These are phyloP conservation scores for Globisporangium nagaii DNA, from an alignment of 352 stramenopile genomes.

Conservation along the genomic window DNA sequence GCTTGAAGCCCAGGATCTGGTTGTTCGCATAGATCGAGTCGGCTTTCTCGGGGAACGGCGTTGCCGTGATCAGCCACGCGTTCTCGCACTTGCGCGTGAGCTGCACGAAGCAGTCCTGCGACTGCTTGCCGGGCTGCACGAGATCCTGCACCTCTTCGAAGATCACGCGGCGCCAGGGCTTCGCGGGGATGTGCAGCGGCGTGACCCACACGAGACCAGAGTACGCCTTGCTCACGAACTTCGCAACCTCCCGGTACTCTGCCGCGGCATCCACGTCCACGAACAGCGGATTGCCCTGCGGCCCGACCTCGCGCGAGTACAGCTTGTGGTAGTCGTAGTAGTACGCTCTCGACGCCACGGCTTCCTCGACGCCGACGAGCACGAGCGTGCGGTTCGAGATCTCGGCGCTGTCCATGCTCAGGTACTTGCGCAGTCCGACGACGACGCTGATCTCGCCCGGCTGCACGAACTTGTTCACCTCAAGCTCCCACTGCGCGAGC, in stretches of 20 bases:
- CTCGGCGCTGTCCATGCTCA: slow-evolving; percentile 28
- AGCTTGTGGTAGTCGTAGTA: slow-evolving; percentile 63
- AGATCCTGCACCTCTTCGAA: slow-evolving; percentile 88
- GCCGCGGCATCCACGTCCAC: slow-evolving; percentile 39
- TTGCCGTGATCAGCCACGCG: slow-evolving; percentile 84
- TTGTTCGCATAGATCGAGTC: slow-evolving; percentile 88
- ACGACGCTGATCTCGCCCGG: slow-evolving; percentile 67
- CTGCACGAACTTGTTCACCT: slow-evolving; percentile 75
- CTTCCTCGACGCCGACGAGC: slow-evolving; percentile 72
- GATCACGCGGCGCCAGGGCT: slow-evolving; percentile 71
- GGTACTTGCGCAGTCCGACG: slow-evolving; percentile 50
- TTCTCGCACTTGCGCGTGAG: slow-evolving; percentile 69
- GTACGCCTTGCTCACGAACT: slow-evolving; percentile 82
- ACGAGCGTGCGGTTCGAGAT: slow-evolving; percentile 81
- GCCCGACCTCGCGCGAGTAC: slow-evolving; percentile 36
- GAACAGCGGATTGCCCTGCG: slow-evolving; percentile 25
- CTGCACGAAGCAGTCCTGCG: slow-evolving; percentile 82
- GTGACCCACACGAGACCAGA: slow-evolving; percentile 65
- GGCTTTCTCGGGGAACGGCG: slow-evolving; percentile 71
- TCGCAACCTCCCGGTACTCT: slow-evolving; percentile 68
- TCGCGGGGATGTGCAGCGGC: slow-evolving; percentile 51
- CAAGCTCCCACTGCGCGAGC: slow-evolving; percentile 72
- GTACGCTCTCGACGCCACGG: slow-evolving; percentile 48
- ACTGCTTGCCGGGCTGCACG: slow-evolving; percentile 59
- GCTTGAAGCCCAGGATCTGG: slow-evolving; percentile 79